Conservation (phyloP, 2,329 filamentous ascomycete genomes). For the Cladophialophora immunda region DNA sequence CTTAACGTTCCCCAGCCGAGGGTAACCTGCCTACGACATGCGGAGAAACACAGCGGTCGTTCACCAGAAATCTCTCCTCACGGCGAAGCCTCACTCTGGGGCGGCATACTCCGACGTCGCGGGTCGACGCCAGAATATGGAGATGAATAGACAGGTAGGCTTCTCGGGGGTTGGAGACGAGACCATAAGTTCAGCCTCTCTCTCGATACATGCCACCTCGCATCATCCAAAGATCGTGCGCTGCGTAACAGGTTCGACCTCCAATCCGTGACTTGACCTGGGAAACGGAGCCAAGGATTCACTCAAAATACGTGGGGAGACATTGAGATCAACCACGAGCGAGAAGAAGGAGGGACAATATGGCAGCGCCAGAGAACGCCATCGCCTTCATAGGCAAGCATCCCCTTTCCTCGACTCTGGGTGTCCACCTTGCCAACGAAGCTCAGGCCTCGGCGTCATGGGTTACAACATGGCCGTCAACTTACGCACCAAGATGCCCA, state of each 20-base stretch:
- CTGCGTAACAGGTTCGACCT: neutral
- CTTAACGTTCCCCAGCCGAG: neutral
- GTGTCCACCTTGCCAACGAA: conserved; percentile 8
- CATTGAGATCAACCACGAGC: neutral
- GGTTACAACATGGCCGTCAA: conserved; percentile 52
- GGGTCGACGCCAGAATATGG: neutral
- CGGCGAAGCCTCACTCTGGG: neutral
- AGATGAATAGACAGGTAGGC: neutral
- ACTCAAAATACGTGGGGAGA: neutral
- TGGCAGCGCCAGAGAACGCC: conserved; percentile 14
- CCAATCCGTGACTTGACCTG: neutral
- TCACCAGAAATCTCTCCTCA: neutral
- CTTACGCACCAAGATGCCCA: conserved; percentile 47
- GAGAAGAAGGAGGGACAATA: neutral
- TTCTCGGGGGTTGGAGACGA: neutral
- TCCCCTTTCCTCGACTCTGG: neutral
- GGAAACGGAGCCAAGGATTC: neutral
- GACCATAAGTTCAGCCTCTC: neutral
- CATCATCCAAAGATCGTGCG: neutral
- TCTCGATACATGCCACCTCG: neutral
- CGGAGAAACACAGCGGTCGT: neutral
- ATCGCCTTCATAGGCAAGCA: conserved; percentile 16
- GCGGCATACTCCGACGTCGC: neutral
- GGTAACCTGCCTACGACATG: neutral
- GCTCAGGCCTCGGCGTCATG: conserved; percentile 50